Percentiles rank a stretch among this genome's conserved stretches.
Evolutionary conservation across 2,329 filamentous ascomycete genomes (phyloP).

Genomic region (Teratosphaeria pseudoeucalypti): DNA sequence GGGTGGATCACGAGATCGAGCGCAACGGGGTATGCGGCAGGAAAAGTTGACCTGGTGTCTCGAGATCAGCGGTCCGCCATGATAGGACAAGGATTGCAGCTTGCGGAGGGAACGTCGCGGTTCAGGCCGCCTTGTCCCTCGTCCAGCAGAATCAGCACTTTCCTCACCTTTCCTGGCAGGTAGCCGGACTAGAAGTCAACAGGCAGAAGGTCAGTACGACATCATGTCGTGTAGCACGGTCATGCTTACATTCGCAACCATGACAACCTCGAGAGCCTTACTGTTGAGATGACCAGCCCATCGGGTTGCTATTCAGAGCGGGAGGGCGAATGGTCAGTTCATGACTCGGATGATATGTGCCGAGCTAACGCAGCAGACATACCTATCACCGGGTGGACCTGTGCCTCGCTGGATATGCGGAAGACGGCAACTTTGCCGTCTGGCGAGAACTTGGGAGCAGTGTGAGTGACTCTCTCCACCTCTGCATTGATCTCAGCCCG

Average conservation of each 20-base stretch:
- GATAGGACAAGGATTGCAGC: too few relatives aligned
- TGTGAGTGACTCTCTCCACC: constrained; percentile 50
- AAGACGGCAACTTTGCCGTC: constrained; percentile 55
- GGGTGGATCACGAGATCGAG: constrained; percentile 42
- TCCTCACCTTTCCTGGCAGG: constrained; percentile 37
- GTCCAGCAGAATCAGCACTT: background rate
- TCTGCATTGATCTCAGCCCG: constrained; percentile 50
- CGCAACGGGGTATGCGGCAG: constrained; percentile 50
- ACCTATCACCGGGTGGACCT: constrained; percentile 54
- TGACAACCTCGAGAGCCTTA: constrained; percentile 50
- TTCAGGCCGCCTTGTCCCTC: too few relatives aligned
- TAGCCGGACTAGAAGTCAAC: constrained; percentile 39
- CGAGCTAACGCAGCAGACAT: background rate
- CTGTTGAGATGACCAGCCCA: constrained; percentile 54
- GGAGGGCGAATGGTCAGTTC: background rate
- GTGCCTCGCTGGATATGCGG: constrained; percentile 48
- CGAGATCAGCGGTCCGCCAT: background rate
- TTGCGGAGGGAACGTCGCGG: background rate
- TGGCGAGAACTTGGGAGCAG: constrained; percentile 52
- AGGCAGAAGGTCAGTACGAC: background rate
- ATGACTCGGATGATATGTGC: background rate
- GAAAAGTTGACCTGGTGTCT: constrained; percentile 50
- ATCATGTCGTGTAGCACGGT: too few relatives aligned
- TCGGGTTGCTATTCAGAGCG: constrained; percentile 39
- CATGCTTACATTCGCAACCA: constrained; percentile 48